These are phyloP conservation scores for Wickerhamomyces bovis DNA, from an alignment of 805 yeast genomes.

Conservation along the genomic window DNA sequence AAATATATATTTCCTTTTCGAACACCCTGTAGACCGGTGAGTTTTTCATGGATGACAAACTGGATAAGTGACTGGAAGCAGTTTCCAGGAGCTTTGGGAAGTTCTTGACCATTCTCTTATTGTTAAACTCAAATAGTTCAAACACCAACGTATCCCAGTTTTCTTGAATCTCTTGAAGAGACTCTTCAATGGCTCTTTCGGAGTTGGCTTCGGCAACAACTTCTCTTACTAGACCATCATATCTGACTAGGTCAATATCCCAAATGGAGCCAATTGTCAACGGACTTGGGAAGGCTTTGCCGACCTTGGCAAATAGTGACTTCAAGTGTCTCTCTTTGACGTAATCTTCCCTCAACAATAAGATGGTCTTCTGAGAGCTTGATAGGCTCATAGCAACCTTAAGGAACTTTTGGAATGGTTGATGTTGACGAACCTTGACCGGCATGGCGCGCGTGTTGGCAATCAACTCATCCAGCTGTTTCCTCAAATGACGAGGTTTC, in stretches of 20 bases:
- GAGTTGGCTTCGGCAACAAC: slow-evolving; percentile 62
- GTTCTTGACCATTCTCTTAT: slow-evolving; percentile 52
- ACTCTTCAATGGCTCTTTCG: slow-evolving; percentile 59
- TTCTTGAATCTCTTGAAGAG: slow-evolving; percentile 41
- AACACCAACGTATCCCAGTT: slow-evolving; percentile 53
- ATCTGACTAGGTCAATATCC: slow-evolving; percentile 41
- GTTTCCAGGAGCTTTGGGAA: slow-evolving; percentile 61
- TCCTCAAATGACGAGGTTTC: slow-evolving; percentile 39
- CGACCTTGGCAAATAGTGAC: slow-evolving; percentile 33
- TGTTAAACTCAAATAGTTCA: slow-evolving; percentile 46
- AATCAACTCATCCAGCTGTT: slow-evolving; percentile 45
- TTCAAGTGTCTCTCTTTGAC: slow-evolving; percentile 68
- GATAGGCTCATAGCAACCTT: slow-evolving; percentile 31
- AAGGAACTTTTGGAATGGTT: slow-evolving; percentile 61
- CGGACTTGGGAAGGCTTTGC: slow-evolving; percentile 3
- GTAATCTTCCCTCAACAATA: slow-evolving; percentile 46
- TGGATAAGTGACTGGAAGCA: slow-evolving; percentile 53
- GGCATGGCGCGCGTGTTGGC: slow-evolving; percentile 47
- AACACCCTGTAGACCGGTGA: slow-evolving; percentile 59
- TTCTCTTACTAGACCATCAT: slow-evolving; percentile 41
- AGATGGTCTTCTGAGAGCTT: slow-evolving; percentile 26
- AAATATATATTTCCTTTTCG: slow-evolving; percentile 46
- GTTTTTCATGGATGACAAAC: slow-evolving; percentile 61
- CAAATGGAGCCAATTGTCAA: slow-evolving; percentile 43
- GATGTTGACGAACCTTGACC: slow-evolving; percentile 52